Evolutionary conservation across 495 filamentous ascomycete species (phyloP).

Genomic region (Diplogelasinospora grovesii): DNA sequence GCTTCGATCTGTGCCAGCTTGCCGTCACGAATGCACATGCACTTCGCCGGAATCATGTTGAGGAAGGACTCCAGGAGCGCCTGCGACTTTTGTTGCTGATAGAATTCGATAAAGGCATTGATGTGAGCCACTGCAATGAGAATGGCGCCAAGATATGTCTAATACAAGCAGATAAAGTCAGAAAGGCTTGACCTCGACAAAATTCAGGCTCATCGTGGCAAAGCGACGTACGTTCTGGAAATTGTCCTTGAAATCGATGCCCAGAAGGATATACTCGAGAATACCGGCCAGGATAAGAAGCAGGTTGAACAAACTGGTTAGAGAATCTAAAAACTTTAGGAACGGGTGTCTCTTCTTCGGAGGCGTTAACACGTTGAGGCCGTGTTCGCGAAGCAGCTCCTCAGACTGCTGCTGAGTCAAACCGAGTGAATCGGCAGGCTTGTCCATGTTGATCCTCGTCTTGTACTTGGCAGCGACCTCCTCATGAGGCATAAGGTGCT

Average conservation of each 20-base stretch:
- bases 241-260: constrained; percentile 26
- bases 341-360: constrained; percentile 22
- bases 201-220: not conserved
- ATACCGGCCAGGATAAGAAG: constrained; percentile 24
- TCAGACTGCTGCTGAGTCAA: constrained; percentile 17
- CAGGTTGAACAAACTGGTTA: constrained; percentile 25
- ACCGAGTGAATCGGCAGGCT: constrained; percentile 19
- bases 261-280: constrained; percentile 26
- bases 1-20: constrained; percentile 18
- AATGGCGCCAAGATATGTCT: constrained; percentile 29
- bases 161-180: constrained; percentile 2
- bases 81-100: constrained; percentile 26
- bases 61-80: constrained; percentile 26
- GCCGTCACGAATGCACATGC: constrained; percentile 26
- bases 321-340: constrained; percentile 21
- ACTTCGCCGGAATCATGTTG: constrained; percentile 28
- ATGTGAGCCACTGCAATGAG: constrained; percentile 24
- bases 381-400: constrained; percentile 16
- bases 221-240: constrained; percentile 23
- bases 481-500: constrained; percentile 22
- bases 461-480: constrained; percentile 20
- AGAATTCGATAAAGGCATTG: constrained; percentile 31
- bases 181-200: too few species aligned
- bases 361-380: constrained; percentile 23
- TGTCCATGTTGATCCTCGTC: constrained; percentile 20